Conservation (phyloP, 352 stramenopile genomes). For the Globisporangium ultimum region DNA sequence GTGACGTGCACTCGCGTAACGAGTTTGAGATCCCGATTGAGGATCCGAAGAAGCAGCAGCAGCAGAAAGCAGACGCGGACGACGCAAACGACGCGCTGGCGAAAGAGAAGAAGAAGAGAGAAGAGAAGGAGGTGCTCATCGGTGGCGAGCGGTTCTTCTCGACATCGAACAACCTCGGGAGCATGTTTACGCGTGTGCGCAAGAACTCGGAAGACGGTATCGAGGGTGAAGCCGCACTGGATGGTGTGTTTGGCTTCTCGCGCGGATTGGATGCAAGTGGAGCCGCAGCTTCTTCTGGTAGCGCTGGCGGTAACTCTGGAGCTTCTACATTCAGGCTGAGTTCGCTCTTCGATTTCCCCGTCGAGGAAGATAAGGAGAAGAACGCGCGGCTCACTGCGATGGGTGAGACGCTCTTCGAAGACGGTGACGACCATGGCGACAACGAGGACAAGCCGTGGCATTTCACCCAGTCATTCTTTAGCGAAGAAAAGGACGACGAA, state of each 20-base stretch:
- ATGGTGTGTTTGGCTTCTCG: constrained; percentile 53
- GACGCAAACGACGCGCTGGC: constrained; percentile 8
- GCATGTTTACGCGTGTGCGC: constrained; percentile 70
- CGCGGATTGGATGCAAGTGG: constrained; percentile 5
- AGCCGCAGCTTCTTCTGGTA: not conserved
- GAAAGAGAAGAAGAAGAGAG: constrained; percentile 19
- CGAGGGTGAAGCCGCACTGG: constrained; percentile 67
- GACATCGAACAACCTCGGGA: constrained; percentile 51
- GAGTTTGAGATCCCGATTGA: constrained; percentile 53
- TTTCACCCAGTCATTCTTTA: constrained; percentile 35
- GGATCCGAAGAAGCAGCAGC: not conserved
- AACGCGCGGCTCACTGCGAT: constrained; percentile 29
- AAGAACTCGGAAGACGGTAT: constrained; percentile 83
- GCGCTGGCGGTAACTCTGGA: constrained; percentile 5
- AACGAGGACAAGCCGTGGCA: constrained; percentile 29
- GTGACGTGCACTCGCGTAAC: constrained; percentile 28
- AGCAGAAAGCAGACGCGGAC: constrained; percentile 21
- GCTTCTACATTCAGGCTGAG: constrained; percentile 59
- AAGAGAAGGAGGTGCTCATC: constrained; percentile 47
- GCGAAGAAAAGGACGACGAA: constrained; percentile 21
- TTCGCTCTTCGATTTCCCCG: constrained; percentile 62
- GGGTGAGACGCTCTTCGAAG: constrained; percentile 45
- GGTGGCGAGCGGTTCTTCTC: constrained; percentile 75
- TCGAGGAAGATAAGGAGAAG: constrained; percentile 43
- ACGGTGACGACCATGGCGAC: constrained; percentile 17